These are phyloP conservation scores for Pseudocercospora crystallina DNA, from an alignment of 2,329 filamentous ascomycete genomes.

Conservation along the genomic window DNA sequence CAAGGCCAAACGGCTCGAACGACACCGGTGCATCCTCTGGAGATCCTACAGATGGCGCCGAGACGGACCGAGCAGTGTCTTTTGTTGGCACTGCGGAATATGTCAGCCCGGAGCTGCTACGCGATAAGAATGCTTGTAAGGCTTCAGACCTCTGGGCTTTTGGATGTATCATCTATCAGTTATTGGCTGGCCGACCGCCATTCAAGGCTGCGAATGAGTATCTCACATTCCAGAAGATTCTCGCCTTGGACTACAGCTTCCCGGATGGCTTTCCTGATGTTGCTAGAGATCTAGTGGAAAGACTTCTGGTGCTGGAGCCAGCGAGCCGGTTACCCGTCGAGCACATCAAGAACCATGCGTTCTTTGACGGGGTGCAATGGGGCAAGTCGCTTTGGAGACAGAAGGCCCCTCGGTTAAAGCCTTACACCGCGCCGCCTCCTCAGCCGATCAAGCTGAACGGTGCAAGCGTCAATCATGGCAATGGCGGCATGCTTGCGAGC, in stretches of 20 bases:
- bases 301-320: constrained; percentile 86
- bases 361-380: constrained; percentile 85
- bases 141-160: constrained; percentile 98
- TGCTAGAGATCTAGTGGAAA: constrained; percentile 85
- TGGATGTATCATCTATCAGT: constrained; percentile 95
- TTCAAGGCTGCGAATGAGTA: constrained; percentile 98
- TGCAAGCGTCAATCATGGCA: constrained; percentile 27
- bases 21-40: constrained; percentile 37
- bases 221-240: constrained; percentile 96
- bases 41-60: constrained; percentile 56
- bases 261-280: constrained; percentile 82
- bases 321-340: constrained; percentile 82
- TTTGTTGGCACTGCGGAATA: constrained; percentile 99
- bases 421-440: constrained; percentile 68
- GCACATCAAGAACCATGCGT: constrained; percentile 94
- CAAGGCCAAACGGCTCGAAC: constrained; percentile 40
- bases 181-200: constrained; percentile 90
- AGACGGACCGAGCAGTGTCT: constrained; percentile 78
- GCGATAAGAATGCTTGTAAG: constrained; percentile 95
- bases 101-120: constrained; percentile 94
- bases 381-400: constrained; percentile 83
- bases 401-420: constrained; percentile 82
- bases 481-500: constrained; percentile 22
- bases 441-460: constrained; percentile 33
- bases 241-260: constrained; percentile 90